A percentile compares a stretch with the other conserved stretches of the same genome.
Evolutionary conservation across 2,329 filamentous ascomycete species (phyloP).

Genomic region (Tolypocladium album): DNA sequence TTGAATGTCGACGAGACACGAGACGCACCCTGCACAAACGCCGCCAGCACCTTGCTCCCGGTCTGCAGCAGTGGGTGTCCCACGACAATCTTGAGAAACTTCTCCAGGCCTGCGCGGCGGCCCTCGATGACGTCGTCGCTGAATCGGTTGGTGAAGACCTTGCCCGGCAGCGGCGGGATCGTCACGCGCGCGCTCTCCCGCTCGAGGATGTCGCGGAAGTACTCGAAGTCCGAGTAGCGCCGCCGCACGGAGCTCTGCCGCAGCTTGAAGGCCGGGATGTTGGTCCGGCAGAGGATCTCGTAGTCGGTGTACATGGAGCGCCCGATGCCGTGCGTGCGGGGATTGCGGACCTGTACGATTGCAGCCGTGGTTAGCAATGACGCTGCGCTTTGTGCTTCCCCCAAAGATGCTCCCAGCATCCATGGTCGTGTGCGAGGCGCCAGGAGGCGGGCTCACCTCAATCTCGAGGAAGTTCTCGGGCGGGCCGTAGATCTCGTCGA

Average conservation of each 20-base stretch:
- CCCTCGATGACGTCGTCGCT: constrained; percentile 98
- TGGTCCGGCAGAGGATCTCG: constrained; percentile 94
- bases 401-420: neutral
- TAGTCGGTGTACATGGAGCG: constrained; percentile 98
- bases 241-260: constrained; percentile 79
- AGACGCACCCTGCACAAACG: constrained; percentile 81
- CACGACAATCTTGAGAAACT: constrained; percentile 95
- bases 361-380: neutral
- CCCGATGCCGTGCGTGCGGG: constrained; percentile 87
- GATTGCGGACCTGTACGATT: constrained; percentile 66
- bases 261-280: constrained; percentile 98
- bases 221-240: constrained; percentile 96
- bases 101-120: constrained; percentile 78
- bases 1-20: neutral
- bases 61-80: constrained; percentile 95
- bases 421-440: neutral
- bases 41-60: constrained; percentile 89
- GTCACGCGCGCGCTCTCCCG: constrained; percentile 88
- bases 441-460: constrained; percentile 49
- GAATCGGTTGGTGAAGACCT: constrained; percentile 97
- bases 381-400: neutral
- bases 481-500: constrained; percentile 97
- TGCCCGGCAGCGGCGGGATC: constrained; percentile 89
- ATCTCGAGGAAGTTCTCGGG: constrained; percentile 99
- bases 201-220: constrained; percentile 97